These are phyloP conservation scores for Picea engelmannii DNA, from an alignment of 83 land plant genomes.

Conservation along the genomic window DNA sequence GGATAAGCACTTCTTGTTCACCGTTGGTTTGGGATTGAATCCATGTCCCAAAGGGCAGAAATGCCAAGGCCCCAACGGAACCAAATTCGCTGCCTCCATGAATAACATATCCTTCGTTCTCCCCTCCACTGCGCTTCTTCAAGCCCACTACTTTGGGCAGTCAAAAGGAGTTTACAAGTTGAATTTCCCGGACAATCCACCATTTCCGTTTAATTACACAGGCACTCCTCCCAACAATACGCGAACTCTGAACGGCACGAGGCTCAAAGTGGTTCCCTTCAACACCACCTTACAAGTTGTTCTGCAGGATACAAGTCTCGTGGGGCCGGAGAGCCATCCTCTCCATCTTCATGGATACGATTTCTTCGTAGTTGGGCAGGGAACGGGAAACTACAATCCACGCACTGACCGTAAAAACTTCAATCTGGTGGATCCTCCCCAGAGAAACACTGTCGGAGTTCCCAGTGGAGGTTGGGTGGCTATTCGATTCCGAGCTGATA, in stretches of 20 bases:
- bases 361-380: conserved; percentile 68
- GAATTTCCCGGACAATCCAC: too few species aligned
- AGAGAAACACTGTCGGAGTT: too few species aligned
- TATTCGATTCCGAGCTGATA: background rate
- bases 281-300: conserved; percentile 60
- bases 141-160: too few species aligned
- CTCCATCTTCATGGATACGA: conserved; percentile 74
- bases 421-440: conserved; percentile 17
- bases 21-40: conserved; percentile 54
- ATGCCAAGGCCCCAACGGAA: conserved; percentile 48
- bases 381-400: conserved; percentile 61
- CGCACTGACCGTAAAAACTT: conserved; percentile 34
- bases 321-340: conserved; percentile 68
- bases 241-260: too few species aligned
- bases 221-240: too few species aligned
- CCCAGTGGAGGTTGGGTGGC: too few species aligned
- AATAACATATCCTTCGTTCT: conserved; percentile 58
- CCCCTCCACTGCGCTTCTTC: conserved; percentile 42
- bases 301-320: conserved; percentile 60
- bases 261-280: conserved; percentile 28
- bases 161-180: too few species aligned
- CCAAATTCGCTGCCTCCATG: conserved; percentile 43
- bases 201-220: too few species aligned
- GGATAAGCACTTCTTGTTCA: conserved; percentile 57
- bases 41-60: conserved; percentile 39